A percentile compares a stretch with the other conserved stretches of the same genome.
phyloP scores from a whole-genome alignment of 1,284 basidiomycete species.

The Cystobasidiaceae sp. region DNA sequence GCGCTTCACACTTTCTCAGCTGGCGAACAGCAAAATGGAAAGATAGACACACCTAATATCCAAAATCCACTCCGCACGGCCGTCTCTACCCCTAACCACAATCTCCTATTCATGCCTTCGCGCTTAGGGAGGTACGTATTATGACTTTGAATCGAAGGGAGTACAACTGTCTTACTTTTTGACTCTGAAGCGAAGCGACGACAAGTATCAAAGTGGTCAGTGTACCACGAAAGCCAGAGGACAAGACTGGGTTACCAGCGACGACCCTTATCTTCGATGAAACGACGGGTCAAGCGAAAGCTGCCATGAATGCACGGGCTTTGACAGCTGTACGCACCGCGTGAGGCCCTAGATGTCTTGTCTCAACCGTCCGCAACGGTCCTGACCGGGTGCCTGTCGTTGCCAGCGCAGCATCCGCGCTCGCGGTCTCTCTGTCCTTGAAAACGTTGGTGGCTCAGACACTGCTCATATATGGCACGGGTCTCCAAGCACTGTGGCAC shows the following conservation, averaged over 20 bases:
- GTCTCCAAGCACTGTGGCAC: constrained; percentile 37
- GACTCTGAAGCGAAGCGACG: background rate
- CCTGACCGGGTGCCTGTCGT: background rate
- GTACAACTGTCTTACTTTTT: background rate
- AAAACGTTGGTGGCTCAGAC: background rate
- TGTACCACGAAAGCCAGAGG: constrained; percentile 31
- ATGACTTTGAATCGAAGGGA: background rate
- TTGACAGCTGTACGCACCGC: constrained; percentile 37
- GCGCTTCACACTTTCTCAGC: constrained; percentile 6
- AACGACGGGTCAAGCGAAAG: constrained; percentile 26
- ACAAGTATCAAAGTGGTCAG: constrained; percentile 33
- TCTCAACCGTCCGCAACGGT: too few species aligned
- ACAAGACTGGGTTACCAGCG: constrained; percentile 34
- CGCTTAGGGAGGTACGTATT: constrained; percentile 3
- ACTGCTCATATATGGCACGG: constrained; percentile 37
- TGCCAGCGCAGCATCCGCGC: constrained; percentile 33
- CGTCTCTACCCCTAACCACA: constrained; percentile 14
- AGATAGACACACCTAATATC: constrained; percentile 4
- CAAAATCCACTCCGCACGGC: constrained; percentile 23
- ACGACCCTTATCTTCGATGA: constrained; percentile 38
- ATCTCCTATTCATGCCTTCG: constrained; percentile 26
- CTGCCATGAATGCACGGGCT: constrained; percentile 34
- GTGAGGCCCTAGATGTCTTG: constrained; percentile 25
- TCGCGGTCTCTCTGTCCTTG: constrained; percentile 26
- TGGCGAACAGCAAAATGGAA: background rate